Evolutionary conservation across 139 green algal genomes (phyloP).

Genomic region (Pseudopediastrum boryanum): DNA sequence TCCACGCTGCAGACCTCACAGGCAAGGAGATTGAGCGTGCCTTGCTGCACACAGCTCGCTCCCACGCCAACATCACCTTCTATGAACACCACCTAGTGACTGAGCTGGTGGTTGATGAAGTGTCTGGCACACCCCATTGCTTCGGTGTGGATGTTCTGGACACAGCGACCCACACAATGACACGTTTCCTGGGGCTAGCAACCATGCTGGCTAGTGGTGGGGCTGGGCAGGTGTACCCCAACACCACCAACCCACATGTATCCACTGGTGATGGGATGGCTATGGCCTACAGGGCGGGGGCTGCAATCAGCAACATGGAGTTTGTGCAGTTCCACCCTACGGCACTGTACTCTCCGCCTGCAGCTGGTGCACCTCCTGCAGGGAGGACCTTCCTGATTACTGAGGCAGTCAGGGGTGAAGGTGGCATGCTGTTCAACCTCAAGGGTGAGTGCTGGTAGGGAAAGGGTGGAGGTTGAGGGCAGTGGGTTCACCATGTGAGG

Average conservation of each 20-base stretch:
- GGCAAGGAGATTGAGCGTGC: conserved; percentile 94
- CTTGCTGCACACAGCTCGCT: conserved; percentile 69
- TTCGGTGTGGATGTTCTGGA: conserved; percentile 88
- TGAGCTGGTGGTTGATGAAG: conserved; percentile 44
- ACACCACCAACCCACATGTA: conserved; percentile 97
- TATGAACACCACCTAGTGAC: conserved; percentile 82
- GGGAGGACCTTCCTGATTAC: conserved; percentile 91
- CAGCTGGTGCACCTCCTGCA: not conserved
- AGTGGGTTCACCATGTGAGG: too few species aligned
- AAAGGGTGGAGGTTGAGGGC: not conserved
- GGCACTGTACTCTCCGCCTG: conserved; percentile 61
- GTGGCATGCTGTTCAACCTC: conserved; percentile 88
- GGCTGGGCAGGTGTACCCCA: conserved; percentile 93
- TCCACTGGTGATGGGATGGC: conserved; percentile 96
- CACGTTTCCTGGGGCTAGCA: conserved; percentile 67
- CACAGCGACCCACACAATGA: conserved; percentile 16
- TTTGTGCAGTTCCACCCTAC: conserved; percentile 99
- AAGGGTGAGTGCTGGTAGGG: conserved; percentile 41
- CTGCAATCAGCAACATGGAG: conserved; percentile 93
- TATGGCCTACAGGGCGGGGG: conserved; percentile 88
- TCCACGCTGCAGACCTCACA: conserved; percentile 95
- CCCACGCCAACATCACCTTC: conserved; percentile 83
- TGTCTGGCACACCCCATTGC: conserved; percentile 65
- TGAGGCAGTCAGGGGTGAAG: conserved; percentile 95
- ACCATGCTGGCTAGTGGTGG: conserved; percentile 94